Percentiles rank a stretch among this genome's conserved stretches.
These are phyloP conservation scores for Solidago caesia DNA, from an alignment of 129 eudicot genomes.

Conservation along the genomic window DNA sequence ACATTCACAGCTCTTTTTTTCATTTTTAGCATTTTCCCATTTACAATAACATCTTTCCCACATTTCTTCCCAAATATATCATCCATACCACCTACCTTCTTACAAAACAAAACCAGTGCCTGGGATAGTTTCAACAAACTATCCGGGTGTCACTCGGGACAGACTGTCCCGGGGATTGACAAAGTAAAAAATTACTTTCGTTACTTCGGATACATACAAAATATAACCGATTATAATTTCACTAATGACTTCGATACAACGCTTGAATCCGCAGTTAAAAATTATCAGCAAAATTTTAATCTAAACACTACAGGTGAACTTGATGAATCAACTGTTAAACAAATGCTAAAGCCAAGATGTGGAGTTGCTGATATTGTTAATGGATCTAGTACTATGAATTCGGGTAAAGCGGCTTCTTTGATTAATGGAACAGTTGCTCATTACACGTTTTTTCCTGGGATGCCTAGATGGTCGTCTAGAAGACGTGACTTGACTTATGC, in stretches of 20 bases:
- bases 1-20: not conserved
- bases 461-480: slow-evolving; percentile 55
- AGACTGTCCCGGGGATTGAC: slow-evolving; percentile 37
- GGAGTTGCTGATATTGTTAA: slow-evolving; percentile 72
- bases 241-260: slow-evolving; percentile 44
- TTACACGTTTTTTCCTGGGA: slow-evolving; percentile 63
- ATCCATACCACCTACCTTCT: slow-evolving; percentile 49
- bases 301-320: slow-evolving; percentile 65
- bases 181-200: slow-evolving; percentile 62
- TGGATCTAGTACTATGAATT: slow-evolving; percentile 56
- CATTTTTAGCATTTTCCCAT: not conserved
- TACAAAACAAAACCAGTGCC: slow-evolving; percentile 37
- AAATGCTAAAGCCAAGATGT: slow-evolving; percentile 59
- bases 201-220: slow-evolving; percentile 55
- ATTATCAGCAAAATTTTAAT: slow-evolving; percentile 64
- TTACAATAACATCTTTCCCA: slow-evolving; percentile 34
- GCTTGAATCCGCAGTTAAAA: slow-evolving; percentile 40
- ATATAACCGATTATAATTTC: slow-evolving; percentile 14
- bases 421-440: slow-evolving; percentile 43
- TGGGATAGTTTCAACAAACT: slow-evolving; percentile 54
- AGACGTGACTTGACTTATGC: slow-evolving; percentile 45
- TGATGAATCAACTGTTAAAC: slow-evolving; percentile 47
- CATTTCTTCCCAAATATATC: slow-evolving; percentile 74
- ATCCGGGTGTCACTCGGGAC: slow-evolving; percentile 55
- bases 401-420: slow-evolving; percentile 32